Base-by-base conservation (phyloP, 2,329 filamentous ascomycete genomes). In the Colletotrichum karsti region DNA sequence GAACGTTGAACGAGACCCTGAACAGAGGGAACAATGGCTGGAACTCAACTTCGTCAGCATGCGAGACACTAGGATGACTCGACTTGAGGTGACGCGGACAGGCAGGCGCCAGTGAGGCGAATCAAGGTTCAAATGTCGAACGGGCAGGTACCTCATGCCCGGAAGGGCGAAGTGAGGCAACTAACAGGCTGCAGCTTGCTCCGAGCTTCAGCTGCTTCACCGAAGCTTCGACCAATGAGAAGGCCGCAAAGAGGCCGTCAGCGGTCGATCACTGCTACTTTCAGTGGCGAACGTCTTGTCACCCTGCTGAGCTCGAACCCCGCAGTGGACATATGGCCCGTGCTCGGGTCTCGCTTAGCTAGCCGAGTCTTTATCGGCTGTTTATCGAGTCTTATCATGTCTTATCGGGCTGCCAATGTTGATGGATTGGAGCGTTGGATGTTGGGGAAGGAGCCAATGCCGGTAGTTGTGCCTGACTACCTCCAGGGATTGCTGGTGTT, bases 221-320 rank as follows among this genome's bases (percentile, higher is more conserved):
- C 39, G 58, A 15, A 67, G 48, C 58, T 67, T 59, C 15, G 39
- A n/a, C 48, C 58, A 63, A 63, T 67, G 58, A 67, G 48, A 15
- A 2, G 53, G 58, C 63, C 63, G n/a, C 18, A 63, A 48, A 46
- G 57, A 58, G 46, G 37, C 50, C 24, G 28, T 30, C 4, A 26
- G n/a, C n/a, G n/a, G 39, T 26, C 22, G 37, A 48, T 56, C 26
- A 37, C 57, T 37, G 41, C 24, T 24, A 18, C 13, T 37, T 15
- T 53, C 26, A 26, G 37, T 5, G 15, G 15, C 59, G 33, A 12
- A 5, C 6, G 10, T 20, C 33, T 24, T 42, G 59, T 18, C 51
- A 37, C 13, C 3, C 8, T 41, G 35, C 15, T 26, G 51, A 55
- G 24, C 22, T 15, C 22, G 22, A 46, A 53, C 51, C 51, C 51